phyloP scores from a whole-genome alignment of 805 yeast genomes.

The Candida suzukii region DNA sequence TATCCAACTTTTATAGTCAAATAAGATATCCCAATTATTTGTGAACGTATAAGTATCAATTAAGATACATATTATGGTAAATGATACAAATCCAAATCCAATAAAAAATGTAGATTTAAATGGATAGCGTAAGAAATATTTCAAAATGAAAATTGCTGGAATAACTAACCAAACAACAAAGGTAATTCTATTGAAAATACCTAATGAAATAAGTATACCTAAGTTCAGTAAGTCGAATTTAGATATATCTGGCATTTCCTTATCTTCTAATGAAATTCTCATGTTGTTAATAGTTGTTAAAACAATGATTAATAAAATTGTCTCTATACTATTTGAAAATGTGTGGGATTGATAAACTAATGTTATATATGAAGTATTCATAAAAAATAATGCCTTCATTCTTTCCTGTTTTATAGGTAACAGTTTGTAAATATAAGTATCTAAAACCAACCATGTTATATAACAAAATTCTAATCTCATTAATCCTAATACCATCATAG shows the following conservation, averaged over 20 bases:
- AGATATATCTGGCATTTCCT: not conserved
- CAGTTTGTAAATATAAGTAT: slow-evolving; percentile 22
- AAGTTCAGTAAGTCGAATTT: slow-evolving; percentile 14
- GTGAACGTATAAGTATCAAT: slow-evolving; percentile 45
- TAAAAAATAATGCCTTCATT: slow-evolving; percentile 36
- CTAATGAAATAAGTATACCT: slow-evolving; percentile 55
- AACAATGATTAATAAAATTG: slow-evolving; percentile 42
- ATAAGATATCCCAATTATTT: slow-evolving; percentile 3
- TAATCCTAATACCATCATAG: slow-evolving; percentile 45
- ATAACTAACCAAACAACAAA: slow-evolving; percentile 67
- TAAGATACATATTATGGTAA: slow-evolving; percentile 32
- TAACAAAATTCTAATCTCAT: slow-evolving; percentile 40
- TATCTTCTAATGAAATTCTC: slow-evolving; percentile 12
- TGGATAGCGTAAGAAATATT: slow-evolving; percentile 28
- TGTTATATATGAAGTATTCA: slow-evolving; percentile 60
- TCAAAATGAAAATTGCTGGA: slow-evolving; percentile 46
- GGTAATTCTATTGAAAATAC: slow-evolving; percentile 79
- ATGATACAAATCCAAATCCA: slow-evolving; percentile 25
- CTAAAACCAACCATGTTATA: slow-evolving; percentile 24
- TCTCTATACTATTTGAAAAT: slow-evolving; percentile 84
- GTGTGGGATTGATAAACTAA: slow-evolving; percentile 79
- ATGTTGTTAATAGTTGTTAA: slow-evolving; percentile 39
- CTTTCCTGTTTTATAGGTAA: slow-evolving; percentile 28
- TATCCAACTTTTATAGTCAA: slow-evolving; percentile 24
- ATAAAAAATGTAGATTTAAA: slow-evolving; percentile 29